Conservation (phyloP, 257 asterid species). For the Fraxinus cuspidata region DNA sequence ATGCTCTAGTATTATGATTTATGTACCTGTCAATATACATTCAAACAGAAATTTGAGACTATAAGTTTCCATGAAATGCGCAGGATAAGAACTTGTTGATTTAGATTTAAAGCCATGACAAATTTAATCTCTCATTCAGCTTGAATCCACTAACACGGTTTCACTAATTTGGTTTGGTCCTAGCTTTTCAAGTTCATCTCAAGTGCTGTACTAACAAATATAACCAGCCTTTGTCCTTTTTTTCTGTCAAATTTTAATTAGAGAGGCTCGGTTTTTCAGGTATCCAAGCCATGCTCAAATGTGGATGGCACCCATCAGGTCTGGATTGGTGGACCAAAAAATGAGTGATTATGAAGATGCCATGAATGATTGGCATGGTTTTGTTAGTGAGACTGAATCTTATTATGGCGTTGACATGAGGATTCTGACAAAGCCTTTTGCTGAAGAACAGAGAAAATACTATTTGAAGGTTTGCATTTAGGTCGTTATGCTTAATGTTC, state of each 20-base stretch:
- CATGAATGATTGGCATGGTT: conserved; percentile 73
- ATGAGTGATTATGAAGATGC: conserved; percentile 60
- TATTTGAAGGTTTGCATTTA: conserved; percentile 70
- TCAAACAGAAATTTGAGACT: neutral
- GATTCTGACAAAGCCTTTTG: conserved; percentile 68
- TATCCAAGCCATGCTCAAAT: conserved; percentile 98
- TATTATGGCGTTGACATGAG: conserved; percentile 91
- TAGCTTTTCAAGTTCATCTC: neutral
- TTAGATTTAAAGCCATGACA: neutral
- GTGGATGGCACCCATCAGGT: conserved; percentile 87
- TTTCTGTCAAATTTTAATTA: neutral
- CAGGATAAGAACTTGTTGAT: neutral
- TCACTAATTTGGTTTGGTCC: neutral
- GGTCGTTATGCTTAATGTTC: neutral
- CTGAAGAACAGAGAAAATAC: conserved; percentile 72
- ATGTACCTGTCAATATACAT: neutral
- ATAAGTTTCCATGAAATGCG: neutral
- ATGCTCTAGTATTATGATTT: neutral
- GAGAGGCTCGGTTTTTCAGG: conserved; percentile 49
- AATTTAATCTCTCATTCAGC: neutral
- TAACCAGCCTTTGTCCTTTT: neutral
- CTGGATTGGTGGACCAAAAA: conserved; percentile 73
- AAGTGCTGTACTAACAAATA: neutral
- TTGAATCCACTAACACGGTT: neutral
- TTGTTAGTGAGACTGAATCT: conserved; percentile 60